A percentile compares a stretch with the other conserved stretches of the same genome.
Evolutionary conservation across 371 early-diverging fungal genomes (phyloP).

Genomic region (Mortierella sp.): DNA sequence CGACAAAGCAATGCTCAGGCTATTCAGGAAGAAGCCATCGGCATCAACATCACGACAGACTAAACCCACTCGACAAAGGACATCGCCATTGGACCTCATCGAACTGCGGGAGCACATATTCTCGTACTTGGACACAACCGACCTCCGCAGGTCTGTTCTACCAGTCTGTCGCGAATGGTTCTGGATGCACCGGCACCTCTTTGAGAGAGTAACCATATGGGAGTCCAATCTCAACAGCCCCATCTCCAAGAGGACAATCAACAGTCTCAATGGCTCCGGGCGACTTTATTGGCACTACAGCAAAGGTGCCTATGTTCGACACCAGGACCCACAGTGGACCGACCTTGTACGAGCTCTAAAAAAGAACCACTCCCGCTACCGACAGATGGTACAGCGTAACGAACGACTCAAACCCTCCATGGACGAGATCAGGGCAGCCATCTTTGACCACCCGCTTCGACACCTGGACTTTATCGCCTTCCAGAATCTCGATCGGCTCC

Average conservation of each 20-base stretch:
- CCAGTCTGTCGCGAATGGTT: conserved; percentile 5
- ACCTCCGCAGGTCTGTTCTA: not conserved
- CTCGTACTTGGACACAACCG: not conserved
- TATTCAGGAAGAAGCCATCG: not conserved
- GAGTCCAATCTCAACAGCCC: not conserved
- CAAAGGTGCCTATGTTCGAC: not conserved
- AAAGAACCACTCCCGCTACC: not conserved
- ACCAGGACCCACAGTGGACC: not conserved
- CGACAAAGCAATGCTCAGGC: not conserved
- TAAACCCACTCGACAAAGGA: not conserved
- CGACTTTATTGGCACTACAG: conserved; percentile 4
- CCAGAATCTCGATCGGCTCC: not conserved
- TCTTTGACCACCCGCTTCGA: not conserved
- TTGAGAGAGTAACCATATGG: not conserved
- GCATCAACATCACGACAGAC: not conserved
- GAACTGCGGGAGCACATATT: conserved; percentile 3
- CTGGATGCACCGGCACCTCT: not conserved
- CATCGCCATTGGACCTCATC: not conserved
- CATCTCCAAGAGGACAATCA: not conserved
- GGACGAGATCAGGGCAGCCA: not conserved
- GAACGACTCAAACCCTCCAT: not conserved
- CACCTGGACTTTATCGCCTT: not conserved
- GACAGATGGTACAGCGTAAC: not conserved
- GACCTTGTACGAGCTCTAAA: not conserved
- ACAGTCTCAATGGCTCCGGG: not conserved